Conservation (phyloP, 2,329 filamentous ascomycete genomes). For the Curvularia sp. region DNA sequence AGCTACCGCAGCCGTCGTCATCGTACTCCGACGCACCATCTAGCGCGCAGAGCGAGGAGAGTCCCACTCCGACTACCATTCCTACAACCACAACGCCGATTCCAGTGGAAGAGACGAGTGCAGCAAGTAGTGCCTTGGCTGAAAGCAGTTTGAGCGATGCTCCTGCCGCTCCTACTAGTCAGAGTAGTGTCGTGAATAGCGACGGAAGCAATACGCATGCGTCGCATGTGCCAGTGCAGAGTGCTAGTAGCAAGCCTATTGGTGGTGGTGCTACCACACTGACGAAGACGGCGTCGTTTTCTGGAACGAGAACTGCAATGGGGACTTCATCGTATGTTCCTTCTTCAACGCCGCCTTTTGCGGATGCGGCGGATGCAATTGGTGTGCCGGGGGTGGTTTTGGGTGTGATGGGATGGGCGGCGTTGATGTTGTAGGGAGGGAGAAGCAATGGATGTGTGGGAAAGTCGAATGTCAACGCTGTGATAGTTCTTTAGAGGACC, state of each 20-base stretch:
- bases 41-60: not conserved
- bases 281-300: not conserved
- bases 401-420: slow-evolving; percentile 29
- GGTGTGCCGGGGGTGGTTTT: slow-evolving; percentile 25
- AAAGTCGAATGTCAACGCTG: not conserved
- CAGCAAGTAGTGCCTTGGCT: not conserved
- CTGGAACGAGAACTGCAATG: not conserved
- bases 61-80: not conserved
- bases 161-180: not conserved
- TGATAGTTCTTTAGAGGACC: not conserved
- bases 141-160: not conserved
- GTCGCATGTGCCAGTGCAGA: not conserved
- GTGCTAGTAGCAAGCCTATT: not conserved
- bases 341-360: slow-evolving; percentile 23
- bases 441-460: not conserved
- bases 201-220: not conserved
- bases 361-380: slow-evolving; percentile 26
- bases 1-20: not conserved
- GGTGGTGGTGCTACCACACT: not conserved
- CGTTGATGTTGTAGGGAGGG: slow-evolving; percentile 26
- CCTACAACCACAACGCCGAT: not conserved
- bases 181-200: not conserved
- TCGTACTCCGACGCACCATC: not conserved
- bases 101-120: not conserved
- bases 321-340: slow-evolving; percentile 7